A percentile compares a stretch with the other conserved stretches of the same genome.
Conservation (phyloP, 495 filamentous ascomycete species). For the Mytilinidion resinicola region DNA sequence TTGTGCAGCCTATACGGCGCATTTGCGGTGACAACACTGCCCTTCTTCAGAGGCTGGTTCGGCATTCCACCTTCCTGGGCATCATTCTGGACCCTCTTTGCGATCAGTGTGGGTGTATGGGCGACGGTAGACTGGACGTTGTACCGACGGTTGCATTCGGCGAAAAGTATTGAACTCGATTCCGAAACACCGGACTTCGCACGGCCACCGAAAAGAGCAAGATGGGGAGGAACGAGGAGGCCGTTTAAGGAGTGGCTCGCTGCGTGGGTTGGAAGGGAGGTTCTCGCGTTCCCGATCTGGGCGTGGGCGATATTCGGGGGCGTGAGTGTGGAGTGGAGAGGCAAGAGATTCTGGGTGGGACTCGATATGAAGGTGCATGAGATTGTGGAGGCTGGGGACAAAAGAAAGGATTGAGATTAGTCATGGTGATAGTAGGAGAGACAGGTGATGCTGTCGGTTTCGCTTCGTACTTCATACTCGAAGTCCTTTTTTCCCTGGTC, state of each 20-base stretch:
- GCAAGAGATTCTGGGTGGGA: slow-evolving; percentile 72
- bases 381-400: slow-evolving; percentile 16
- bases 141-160: slow-evolving; percentile 66
- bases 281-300: slow-evolving; percentile 83
- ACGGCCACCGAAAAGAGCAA: slow-evolving; percentile 34
- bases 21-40: slow-evolving; percentile 68
- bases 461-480: too few relatives aligned
- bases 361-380: slow-evolving; percentile 72
- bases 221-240: slow-evolving; percentile 11
- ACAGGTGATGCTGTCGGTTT: too few relatives aligned
- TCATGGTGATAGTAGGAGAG: too few relatives aligned
- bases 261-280: slow-evolving; percentile 82
- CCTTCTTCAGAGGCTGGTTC: slow-evolving; percentile 49
- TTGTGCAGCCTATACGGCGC: slow-evolving; percentile 74
- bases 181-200: slow-evolving; percentile 69
- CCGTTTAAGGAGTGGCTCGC: slow-evolving; percentile 64
- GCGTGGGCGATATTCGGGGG: slow-evolving; percentile 75
- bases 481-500: too few relatives aligned
- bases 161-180: slow-evolving; percentile 62
- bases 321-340: slow-evolving; percentile 79
- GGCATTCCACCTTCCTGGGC: slow-evolving; percentile 62
- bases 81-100: slow-evolving; percentile 59
- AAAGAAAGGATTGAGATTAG: too few relatives aligned
- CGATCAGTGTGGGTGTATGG: slow-evolving; percentile 62
- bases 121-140: slow-evolving; percentile 65